These are phyloP conservation scores for Salmacisia buchloeana DNA, from an alignment of 1,284 basidiomycete genomes.

Conservation along the genomic window DNA sequence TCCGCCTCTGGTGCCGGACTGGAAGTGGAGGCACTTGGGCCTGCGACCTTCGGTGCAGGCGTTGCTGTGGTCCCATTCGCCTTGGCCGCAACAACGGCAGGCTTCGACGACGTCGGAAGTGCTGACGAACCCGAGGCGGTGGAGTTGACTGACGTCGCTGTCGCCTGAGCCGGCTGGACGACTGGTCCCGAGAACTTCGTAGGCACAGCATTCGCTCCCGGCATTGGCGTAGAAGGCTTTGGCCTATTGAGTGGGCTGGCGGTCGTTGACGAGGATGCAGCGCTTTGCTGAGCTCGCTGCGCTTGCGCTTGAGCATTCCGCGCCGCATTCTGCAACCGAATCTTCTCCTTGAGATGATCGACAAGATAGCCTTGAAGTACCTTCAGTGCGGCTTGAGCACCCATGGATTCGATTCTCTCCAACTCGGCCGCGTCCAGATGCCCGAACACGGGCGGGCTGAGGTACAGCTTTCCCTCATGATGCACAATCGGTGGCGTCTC, in stretches of 20 bases:
- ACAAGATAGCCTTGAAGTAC: constrained; percentile 79
- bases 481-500: constrained; percentile 69
- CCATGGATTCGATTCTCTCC: constrained; percentile 69
- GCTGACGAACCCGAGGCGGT: no score
- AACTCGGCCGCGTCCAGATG: constrained; percentile 69
- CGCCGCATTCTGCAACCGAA: constrained; percentile 52
- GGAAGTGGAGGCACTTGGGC: background rate
- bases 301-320: constrained; percentile 14
- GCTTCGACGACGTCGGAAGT: background rate
- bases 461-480: constrained; percentile 74
- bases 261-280: no score
- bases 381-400: constrained; percentile 73
- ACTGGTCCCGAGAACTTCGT: no score
- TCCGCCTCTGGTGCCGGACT: constrained; percentile 12
- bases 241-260: no score
- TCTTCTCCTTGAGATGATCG: constrained; percentile 73
- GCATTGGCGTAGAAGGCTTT: background rate
- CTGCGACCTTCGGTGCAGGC: background rate
- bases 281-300: background rate
- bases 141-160: no score
- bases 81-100: background rate
- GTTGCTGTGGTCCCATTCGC: background rate
- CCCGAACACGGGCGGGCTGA: constrained; percentile 77
- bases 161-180: no score
- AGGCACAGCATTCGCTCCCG: no score